Evolutionary conservation across 352 stramenopile genomes (phyloP).

Genomic region (Pythium angustatum): DNA sequence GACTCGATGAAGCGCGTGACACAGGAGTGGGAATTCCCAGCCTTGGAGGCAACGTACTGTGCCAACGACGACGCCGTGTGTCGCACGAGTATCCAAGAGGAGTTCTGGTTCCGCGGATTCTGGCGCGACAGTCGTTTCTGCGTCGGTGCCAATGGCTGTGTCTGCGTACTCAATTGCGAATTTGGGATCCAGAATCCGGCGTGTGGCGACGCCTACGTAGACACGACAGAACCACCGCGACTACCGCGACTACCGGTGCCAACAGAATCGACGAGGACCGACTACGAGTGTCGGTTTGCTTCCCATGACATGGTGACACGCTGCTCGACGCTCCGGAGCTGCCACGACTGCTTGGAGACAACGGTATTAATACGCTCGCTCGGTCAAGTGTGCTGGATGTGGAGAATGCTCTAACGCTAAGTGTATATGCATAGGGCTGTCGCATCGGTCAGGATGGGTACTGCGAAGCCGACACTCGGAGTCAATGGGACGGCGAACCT

Average conservation of each 20-base stretch:
- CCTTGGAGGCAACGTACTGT: not conserved
- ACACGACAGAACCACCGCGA: not conserved
- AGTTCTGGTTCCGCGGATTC: not conserved
- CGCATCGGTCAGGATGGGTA: not conserved
- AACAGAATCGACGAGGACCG: not conserved
- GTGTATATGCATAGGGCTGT: not conserved
- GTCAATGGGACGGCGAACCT: not conserved
- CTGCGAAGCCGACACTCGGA: not conserved
- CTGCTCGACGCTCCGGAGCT: not conserved
- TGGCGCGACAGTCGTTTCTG: slow-evolving; percentile 5
- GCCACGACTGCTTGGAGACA: not conserved
- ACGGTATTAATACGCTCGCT: not conserved
- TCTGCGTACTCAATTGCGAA: slow-evolving; percentile 11
- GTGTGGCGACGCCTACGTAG: not conserved
- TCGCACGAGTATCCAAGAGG: not conserved
- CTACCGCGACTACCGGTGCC: not conserved
- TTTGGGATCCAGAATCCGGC: not conserved
- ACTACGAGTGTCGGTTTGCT: not conserved
- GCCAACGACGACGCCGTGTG: not conserved
- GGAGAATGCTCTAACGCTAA: not conserved
- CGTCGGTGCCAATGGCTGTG: not conserved
- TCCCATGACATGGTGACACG: not conserved
- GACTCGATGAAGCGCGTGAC: not conserved
- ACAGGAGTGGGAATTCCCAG: not conserved
- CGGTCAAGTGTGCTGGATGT: not conserved